A percentile compares a stretch with the other conserved stretches of the same genome.
Evolutionary conservation across 495 filamentous ascomycete genomes (phyloP).

Genomic region (Annulohypoxylon stygium): DNA sequence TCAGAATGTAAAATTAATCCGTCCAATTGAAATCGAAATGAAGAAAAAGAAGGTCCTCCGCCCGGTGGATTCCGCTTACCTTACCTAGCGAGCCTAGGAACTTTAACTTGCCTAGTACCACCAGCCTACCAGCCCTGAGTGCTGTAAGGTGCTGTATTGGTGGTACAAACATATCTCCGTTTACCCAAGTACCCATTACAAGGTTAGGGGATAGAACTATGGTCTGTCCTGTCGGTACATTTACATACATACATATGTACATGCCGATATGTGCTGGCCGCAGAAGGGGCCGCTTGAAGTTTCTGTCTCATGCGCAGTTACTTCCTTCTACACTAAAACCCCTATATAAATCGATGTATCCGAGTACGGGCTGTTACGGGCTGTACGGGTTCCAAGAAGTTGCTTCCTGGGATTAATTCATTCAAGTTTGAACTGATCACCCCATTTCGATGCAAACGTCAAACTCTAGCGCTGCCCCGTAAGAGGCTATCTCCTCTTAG

Average conservation of each 20-base stretch:
- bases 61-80: conserved; percentile 3
- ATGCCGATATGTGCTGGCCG: conserved; percentile 28
- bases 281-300: conserved; percentile 37
- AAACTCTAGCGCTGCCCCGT: conserved; percentile 15
- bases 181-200: conserved; percentile 10
- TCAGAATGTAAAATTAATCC: conserved; percentile 26
- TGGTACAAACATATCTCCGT: conserved; percentile 1
- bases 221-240: conserved; percentile 30
- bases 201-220: neutral
- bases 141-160: no score
- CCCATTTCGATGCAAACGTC: conserved; percentile 17
- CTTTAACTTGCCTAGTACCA: conserved; percentile 5
- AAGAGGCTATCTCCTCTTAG: conserved; percentile 14
- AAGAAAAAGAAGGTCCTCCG: conserved; percentile 5
- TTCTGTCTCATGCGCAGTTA: conserved; percentile 32
- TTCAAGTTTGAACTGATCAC: neutral
- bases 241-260: conserved; percentile 22
- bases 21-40: conserved; percentile 10
- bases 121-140: no score
- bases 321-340: neutral
- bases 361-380: neutral
- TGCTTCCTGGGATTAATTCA: neutral
- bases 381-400: no score
- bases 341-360: conserved; percentile 5
- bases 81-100: conserved; percentile 8